Base-by-base conservation (phyloP, 78 protist genomes). In the Speleostelium caveatum region DNA sequence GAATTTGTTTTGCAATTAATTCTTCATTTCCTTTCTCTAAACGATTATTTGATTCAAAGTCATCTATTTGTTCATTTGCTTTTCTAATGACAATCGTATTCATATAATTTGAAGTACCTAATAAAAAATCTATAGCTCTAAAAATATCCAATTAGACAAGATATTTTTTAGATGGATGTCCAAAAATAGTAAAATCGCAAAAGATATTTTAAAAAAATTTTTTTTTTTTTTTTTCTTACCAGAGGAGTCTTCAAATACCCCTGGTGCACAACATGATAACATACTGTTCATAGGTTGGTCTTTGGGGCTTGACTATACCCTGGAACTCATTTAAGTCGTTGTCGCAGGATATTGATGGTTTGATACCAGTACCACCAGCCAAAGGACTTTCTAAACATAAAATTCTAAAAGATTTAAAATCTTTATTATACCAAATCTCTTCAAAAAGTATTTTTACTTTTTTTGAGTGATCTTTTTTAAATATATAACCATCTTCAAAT, bases 361-460 rank as follows among this genome's bases (percentile, higher is more conserved):
- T 80, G 21, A 68, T 61, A 36, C 77, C 89, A 38, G 77, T 62
- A 55, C 91, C 79, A n/a, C 91, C 91, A 39, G 62, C 77, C 26
- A 83, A 45, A 26, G 91, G 91, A 19, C 39, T 65, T n/a, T 83
- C 91, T n/a, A 83, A 60, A 69, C 91, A 83, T 16, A 56, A 39
- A 33, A 83, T 35, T 69, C 69, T 45, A 59, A 69, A 83, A 30
- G 91, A 74, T 59, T 83, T 83, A 26, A 32, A 83, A 36, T 83
- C 91, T 69, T 59, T 83, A 51, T 83, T 83, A 41, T 83, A 83
- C 30, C 91, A 83, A 21, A 83, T 41, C 67, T 83, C 91, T 3
- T 69, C 79, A 60, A 71, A 83, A 7, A 83, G 67, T 56, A 83
- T 83, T 26, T 83, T 83, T 14, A 83, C 75, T 39, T 60, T 69